Conservation (phyloP, 1,139 yeast genomes). For the Meyerozyma athensensis region DNA sequence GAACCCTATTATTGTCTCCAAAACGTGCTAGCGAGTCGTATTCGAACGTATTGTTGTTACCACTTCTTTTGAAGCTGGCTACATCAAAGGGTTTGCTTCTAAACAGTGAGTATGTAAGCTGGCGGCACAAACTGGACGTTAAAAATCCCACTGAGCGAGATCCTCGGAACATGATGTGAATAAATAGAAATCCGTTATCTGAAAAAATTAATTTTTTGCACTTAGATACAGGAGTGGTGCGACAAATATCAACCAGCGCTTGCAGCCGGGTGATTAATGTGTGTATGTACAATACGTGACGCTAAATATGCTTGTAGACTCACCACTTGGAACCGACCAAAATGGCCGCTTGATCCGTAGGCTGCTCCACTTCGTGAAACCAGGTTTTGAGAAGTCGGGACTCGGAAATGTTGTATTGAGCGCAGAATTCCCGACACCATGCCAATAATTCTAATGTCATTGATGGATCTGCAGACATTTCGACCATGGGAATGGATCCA, state of each 20-base stretch:
- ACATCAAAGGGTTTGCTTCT: not conserved
- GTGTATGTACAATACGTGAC: too few species aligned
- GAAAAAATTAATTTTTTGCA: not conserved
- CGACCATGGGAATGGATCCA: conserved; percentile 20
- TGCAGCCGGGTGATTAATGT: too few species aligned
- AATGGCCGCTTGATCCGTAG: conserved; percentile 43
- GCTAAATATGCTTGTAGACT: too few species aligned
- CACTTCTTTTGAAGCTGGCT: not conserved
- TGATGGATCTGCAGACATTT: conserved; percentile 13
- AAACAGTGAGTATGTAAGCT: not conserved
- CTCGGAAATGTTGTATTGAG: conserved; percentile 23
- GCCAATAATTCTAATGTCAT: conserved; percentile 11
- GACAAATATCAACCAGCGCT: too few species aligned
- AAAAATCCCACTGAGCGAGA: not conserved
- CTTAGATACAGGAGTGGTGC: not conserved
- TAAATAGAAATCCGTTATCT: not conserved
- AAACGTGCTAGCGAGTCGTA: not conserved
- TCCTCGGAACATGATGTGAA: not conserved
- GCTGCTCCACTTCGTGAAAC: conserved; percentile 48
- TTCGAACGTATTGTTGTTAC: not conserved
- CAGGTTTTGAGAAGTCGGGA: conserved; percentile 41
- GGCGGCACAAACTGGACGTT: not conserved
- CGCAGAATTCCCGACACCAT: conserved; percentile 35
- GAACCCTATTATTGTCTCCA: not conserved
- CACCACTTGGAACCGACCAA: conserved; percentile 45